Conservation (phyloP, 345 rosid genomes). For the Ceriops tagal region DNA sequence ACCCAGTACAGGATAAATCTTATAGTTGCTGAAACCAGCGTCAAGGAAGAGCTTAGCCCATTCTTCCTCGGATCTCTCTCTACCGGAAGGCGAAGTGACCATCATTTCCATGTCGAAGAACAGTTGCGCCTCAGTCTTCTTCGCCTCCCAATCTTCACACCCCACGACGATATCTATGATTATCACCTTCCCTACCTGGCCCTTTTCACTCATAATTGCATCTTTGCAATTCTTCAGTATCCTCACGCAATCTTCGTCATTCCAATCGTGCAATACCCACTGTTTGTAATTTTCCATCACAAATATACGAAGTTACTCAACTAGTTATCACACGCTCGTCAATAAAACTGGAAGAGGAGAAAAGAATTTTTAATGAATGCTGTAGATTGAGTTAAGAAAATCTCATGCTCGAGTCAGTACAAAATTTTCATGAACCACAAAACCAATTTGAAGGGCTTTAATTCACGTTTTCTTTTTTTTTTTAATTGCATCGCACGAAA, state of each 20-base stretch:
- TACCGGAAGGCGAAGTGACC: background rate
- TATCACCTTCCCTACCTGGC: background rate
- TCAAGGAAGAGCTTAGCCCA: background rate
- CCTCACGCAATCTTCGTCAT: background rate
- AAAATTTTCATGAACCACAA: no score
- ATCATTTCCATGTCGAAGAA: background rate
- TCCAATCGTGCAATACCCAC: constrained; percentile 11
- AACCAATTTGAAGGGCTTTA: background rate
- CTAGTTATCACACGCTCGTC: background rate
- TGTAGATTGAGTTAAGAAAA: no score
- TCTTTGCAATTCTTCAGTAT: constrained; percentile 16
- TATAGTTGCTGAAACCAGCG: background rate
- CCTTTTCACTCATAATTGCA: background rate
- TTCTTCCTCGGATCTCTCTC: background rate
- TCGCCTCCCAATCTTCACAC: background rate
- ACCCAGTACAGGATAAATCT: background rate
- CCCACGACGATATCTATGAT: background rate
- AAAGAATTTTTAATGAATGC: no score
- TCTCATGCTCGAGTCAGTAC: no score
- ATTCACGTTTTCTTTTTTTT: background rate
- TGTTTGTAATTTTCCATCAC: background rate
- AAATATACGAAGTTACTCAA: no score
- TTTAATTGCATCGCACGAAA: no score
- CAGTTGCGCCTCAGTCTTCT: background rate
- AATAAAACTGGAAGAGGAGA: no score